phyloP scores from a whole-genome alignment of 768 basidiomycete genomes.

The Rhodotorula babjevae region DNA sequence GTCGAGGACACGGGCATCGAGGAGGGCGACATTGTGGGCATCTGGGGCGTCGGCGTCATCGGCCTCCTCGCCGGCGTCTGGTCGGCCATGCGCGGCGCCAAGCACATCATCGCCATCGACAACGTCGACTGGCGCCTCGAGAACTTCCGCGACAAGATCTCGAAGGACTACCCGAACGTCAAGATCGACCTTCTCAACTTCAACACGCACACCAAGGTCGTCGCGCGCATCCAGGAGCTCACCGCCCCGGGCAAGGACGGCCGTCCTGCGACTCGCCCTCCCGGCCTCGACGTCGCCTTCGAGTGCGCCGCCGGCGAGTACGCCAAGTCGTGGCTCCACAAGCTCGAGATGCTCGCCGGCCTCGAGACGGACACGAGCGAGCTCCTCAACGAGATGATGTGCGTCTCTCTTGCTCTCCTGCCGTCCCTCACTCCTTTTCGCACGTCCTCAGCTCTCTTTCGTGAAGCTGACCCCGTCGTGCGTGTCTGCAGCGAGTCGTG shows the following conservation, averaged over 20 bases:
- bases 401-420: neutral
- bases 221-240: constrained; percentile 58
- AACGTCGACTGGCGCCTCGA: constrained; percentile 55
- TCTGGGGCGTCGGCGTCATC: constrained; percentile 34
- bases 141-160: constrained; percentile 51
- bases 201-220: constrained; percentile 53
- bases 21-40: constrained; percentile 56
- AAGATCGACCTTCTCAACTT: constrained; percentile 62
- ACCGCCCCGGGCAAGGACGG: constrained; percentile 8
- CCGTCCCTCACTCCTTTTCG: too few relatives aligned
- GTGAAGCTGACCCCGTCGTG: neutral
- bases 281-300: constrained; percentile 62
- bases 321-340: constrained; percentile 45
- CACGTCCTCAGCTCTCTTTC: neutral
- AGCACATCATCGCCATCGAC: constrained; percentile 69
- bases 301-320: constrained; percentile 52
- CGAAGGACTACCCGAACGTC: constrained; percentile 38
- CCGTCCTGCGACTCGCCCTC: constrained; percentile 49
- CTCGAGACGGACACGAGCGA: constrained; percentile 51
- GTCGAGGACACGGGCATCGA: constrained; percentile 71
- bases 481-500: constrained; percentile 1
- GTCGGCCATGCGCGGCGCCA: constrained; percentile 60
- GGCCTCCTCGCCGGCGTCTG: constrained; percentile 57
- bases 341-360: constrained; percentile 48
- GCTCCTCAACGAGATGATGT: constrained; percentile 48